Evolutionary conservation across 371 early-diverging fungal species (phyloP).

Genomic region (Actinomortierella ambigua): DNA sequence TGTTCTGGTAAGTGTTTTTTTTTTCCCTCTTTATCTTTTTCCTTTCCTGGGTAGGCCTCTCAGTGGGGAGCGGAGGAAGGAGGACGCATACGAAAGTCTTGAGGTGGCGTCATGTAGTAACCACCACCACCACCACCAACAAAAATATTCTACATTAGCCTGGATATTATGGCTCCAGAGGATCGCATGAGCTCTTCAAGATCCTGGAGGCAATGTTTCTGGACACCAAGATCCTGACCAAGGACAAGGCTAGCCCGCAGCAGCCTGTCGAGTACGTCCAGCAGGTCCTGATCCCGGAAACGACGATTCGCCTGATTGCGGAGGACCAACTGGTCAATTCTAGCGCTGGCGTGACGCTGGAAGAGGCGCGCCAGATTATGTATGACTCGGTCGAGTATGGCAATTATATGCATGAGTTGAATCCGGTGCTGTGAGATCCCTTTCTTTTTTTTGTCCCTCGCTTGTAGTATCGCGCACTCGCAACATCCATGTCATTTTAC

Average conservation of each 20-base stretch:
- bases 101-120: no score
- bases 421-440: no score
- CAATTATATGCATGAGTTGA: constrained; percentile 46
- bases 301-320: constrained; percentile 56
- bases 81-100: neutral
- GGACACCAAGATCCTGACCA: constrained; percentile 45
- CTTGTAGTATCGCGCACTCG: no score
- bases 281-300: constrained; percentile 66
- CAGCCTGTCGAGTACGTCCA: constrained; percentile 63
- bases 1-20: constrained; percentile 38
- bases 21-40: constrained; percentile 2
- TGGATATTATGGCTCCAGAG: constrained; percentile 69
- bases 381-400: constrained; percentile 58
- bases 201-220: constrained; percentile 47
- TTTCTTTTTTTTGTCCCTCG: no score
- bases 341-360: constrained; percentile 14
- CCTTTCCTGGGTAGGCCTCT: neutral
- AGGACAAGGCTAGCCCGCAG: constrained; percentile 49
- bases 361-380: constrained; percentile 54
- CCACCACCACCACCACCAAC: no score
- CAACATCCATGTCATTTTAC: no score
- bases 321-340: constrained; percentile 46
- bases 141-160: constrained; percentile 45
- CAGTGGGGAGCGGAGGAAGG: neutral
- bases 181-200: constrained; percentile 50